Evolutionary conservation across 2,329 filamentous ascomycete genomes (phyloP).

Genomic region (Hymenoscyphus fructigenus): DNA sequence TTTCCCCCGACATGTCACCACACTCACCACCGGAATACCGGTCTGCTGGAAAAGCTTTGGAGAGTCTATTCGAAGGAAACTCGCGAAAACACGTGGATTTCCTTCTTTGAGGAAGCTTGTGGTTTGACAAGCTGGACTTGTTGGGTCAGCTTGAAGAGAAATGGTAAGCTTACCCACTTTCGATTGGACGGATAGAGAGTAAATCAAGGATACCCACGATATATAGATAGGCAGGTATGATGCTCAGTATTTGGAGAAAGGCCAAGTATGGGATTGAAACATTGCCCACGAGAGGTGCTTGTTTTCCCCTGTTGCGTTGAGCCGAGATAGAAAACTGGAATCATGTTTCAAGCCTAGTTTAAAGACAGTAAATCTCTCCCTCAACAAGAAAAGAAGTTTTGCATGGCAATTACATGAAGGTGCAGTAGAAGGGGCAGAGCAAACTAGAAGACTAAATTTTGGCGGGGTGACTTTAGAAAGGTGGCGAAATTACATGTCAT

Average conservation of each 20-base stretch:
- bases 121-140: constrained; percentile 1
- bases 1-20: not conserved
- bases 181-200: not conserved
- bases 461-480: too few species aligned
- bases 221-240: not conserved
- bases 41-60: not conserved
- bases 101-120: not conserved
- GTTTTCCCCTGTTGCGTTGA: not conserved
- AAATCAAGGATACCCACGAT: not conserved
- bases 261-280: not conserved
- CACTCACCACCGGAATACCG: constrained; percentile 4
- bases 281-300: not conserved
- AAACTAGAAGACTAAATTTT: too few species aligned
- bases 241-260: not conserved
- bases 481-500: too few species aligned
- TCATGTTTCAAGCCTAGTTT: too few species aligned
- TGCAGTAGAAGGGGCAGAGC: too few species aligned
- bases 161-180: not conserved
- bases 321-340: not conserved
- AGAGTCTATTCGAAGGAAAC: not conserved
- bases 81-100: not conserved
- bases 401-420: too few species aligned
- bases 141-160: not conserved
- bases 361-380: too few species aligned
- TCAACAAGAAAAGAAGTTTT: too few species aligned